A percentile compares a stretch with the other conserved stretches of the same genome.
Conservation (phyloP, 1,284 basidiomycete species). For the Somion occarium region DNA sequence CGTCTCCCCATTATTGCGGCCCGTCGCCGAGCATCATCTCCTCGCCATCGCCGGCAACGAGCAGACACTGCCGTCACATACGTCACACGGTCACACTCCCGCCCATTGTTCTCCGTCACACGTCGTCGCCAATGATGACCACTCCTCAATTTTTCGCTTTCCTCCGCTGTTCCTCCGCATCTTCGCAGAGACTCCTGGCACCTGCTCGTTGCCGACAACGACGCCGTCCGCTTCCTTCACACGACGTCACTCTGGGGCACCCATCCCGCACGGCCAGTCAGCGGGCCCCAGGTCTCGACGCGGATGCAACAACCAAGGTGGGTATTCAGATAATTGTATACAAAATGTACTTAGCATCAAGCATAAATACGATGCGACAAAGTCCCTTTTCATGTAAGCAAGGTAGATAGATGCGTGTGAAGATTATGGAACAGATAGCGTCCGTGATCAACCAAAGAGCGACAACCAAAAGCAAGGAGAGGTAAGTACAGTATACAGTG, state of each 20-base stretch:
- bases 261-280: no score
- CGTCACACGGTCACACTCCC: constrained; percentile 10
- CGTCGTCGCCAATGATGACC: background rate
- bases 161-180: no score
- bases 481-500: background rate
- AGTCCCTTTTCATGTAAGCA: background rate
- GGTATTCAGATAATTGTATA: background rate
- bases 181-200: background rate
- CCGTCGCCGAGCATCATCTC: background rate
- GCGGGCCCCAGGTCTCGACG: no score
- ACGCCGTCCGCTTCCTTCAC: background rate
- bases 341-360: no score
- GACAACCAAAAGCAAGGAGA: background rate
- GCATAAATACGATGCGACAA: background rate
- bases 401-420: background rate
- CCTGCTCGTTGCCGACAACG: background rate
- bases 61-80: background rate
- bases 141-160: background rate
- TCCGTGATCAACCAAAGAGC: background rate
- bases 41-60: constrained; percentile 15
- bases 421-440: background rate
- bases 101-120: constrained; percentile 5
- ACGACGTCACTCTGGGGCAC: no score
- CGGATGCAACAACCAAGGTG: no score
- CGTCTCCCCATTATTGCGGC: constrained; percentile 7